Base-by-base conservation (phyloP, 371 early-diverging fungal genomes). In the Batkoa obscura region DNA sequence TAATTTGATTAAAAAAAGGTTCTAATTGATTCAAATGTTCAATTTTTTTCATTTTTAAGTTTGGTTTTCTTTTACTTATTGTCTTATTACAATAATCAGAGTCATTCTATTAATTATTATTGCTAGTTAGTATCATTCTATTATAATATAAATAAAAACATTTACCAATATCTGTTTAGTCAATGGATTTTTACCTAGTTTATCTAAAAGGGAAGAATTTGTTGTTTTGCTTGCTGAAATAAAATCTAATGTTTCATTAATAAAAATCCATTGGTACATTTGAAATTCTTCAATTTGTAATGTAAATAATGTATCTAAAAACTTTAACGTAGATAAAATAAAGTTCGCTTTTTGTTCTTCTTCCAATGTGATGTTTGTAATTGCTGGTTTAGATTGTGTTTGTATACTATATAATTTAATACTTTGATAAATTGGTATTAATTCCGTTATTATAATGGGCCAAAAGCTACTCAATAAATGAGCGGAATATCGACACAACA, bases 191-290 rank as follows among this genome's bases (percentile, higher is more conserved):
- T 17, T 3, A 12, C 38, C 13, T 13, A 53, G 53, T 15, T 34
- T 9, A 53, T 53, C 53, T 13, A 53, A 8, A 12, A 53, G 13
- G 15, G 53, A 34, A 17, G 35, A 39, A 39, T 17, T 36, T 12
- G 35, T 13, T 12, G 10, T 3, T n/a, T 41, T 36, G 34, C 38
- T 23, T 5, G 12, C 35, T 12, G 17, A 32, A 10, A 53, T 39
- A 39, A 41, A 36, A 38, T 83, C 86, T 2, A 84, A 71, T 0
- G 85, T 83, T 54, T 93, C 91, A 1, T 80, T 77, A 53, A 90
- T 79, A 60, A 93, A 93, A 2, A 90, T 84, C 90, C 91, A 90
- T 72, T 90, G 86, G 60, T 23, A 85, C 84, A 89, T 78, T 64
- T 88, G 82, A 57, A 90, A 92, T 5, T 83, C 81, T 43, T 85